Evolutionary conservation across 1,284 basidiomycete species (phyloP), one percentile per base, ranked within the genome.

Genomic region (Cerioporus squamosus): DNA sequence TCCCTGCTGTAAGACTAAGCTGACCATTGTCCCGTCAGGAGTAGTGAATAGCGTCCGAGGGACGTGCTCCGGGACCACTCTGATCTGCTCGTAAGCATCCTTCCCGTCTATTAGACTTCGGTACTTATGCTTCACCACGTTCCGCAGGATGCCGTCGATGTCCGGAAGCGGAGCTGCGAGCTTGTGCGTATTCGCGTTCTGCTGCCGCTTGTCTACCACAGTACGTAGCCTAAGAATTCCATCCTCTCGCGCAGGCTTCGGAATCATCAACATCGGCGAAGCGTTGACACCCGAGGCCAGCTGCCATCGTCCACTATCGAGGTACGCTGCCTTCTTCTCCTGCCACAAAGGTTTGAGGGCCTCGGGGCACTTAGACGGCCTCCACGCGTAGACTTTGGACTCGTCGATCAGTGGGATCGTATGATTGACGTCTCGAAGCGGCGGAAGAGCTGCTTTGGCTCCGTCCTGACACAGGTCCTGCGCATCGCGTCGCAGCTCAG

Each of bases 331-430:
- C 1, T 31, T 33, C 26, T 53, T 52, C 8, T 55, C 50, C 7
- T 14, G 22, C 53, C 53, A 60, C 1, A 44, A 22, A 1, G 53
- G 10, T 3, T 26, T 38, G 4, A 51, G 29, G 0, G 57, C 53
- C 5, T 59, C 57, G 3, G 53, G 44, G 15, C 53, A 75, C 23
- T 64, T 59, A 1, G 71, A 71, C 2, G 69, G 72, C 8, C 72
- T 51, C 63, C 68, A 77, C 0, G 61, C 20, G 31, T 76, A 77
- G 0, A 71, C 51, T 39, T 70, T 71, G 0, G 51, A 39, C 33
- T 72, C 66, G 40, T 79, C 72, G 5, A 75, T 75, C 8, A 79
- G 44, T 0, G 76, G 76, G 2, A 79, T 78, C 0, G 52, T 52
- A 49, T 79, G 76, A 49, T 79, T 79, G 5, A 79, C 73, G 0